phyloP scores from a whole-genome alignment of 352 stramenopile genomes.

The Globisporangium yorkense region DNA sequence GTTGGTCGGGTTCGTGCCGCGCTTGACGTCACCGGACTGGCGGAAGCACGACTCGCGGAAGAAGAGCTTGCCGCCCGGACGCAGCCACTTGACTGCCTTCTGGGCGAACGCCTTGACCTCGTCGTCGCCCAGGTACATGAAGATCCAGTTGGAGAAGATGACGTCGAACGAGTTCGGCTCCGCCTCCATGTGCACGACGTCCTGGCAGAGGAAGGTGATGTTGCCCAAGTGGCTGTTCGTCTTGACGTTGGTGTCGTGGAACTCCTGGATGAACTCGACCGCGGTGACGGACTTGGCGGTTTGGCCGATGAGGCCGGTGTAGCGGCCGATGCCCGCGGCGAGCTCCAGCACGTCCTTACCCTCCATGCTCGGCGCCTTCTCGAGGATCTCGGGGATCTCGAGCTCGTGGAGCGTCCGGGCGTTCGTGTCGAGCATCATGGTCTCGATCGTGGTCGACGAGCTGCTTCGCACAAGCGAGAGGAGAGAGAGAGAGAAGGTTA shows the following conservation, averaged over 20 bases:
- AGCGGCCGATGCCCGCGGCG: conserved; percentile 58
- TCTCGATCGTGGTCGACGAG: conserved; percentile 51
- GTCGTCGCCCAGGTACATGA: conserved; percentile 67
- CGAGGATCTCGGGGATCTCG: conserved; percentile 73
- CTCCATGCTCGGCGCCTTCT: conserved; percentile 48
- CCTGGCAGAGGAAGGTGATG: conserved; percentile 57
- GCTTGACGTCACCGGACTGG: conserved; percentile 59
- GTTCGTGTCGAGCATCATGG: conserved; percentile 85
- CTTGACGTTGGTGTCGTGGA: conserved; percentile 54
- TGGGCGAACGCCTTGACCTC: conserved; percentile 47
- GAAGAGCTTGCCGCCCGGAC: conserved; percentile 55
- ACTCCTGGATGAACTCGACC: conserved; percentile 78
- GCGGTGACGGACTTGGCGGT: conserved; percentile 48
- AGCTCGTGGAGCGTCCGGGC: conserved; percentile 66
- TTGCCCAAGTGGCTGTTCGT: conserved; percentile 48
- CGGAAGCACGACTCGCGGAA: conserved; percentile 68
- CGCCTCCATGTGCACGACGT: conserved; percentile 58
- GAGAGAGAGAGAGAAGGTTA: neutral
- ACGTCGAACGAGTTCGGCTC: conserved; percentile 56
- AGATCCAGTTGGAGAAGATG: conserved; percentile 74
- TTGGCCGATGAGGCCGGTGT: conserved; percentile 47
- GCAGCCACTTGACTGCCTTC: conserved; percentile 60
- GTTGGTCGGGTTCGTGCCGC: conserved; percentile 52
- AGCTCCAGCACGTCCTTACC: conserved; percentile 66
- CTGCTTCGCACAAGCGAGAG: conserved; percentile 2